Evolutionary conservation across 2,329 filamentous ascomycete genomes (phyloP), one percentile per base, ranked within the genome.

Genomic region (Sclerotinia glacialis): DNA sequence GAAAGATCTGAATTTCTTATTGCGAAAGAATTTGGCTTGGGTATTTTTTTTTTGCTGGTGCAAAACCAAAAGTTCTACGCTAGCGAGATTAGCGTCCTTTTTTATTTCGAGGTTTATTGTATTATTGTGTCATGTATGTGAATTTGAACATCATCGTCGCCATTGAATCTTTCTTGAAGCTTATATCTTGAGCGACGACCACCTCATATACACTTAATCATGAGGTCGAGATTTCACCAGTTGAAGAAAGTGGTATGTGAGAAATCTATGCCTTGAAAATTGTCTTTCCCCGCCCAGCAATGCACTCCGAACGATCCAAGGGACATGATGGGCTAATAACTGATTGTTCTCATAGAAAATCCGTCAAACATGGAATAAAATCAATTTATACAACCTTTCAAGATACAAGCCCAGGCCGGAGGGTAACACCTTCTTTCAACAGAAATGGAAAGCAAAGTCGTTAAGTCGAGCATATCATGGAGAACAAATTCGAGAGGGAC

Each of bases 351-450:
- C 77, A 23, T 28, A 98, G 93, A 96, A 92, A 90, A 78, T 97
- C 78, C 90, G 94, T 75, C 91, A 95, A 83, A 92, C 93, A 82
- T 97, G 94, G 95, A 96, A 92, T 83, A 96, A 97, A 82, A 93
- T 92, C 83, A 97, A 96, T 77, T 84, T 99, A 70, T 99, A 91
- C 86, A 97, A 97, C 80, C 81, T 99, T 71, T 80, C 82, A 61
- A 84, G 85, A 72, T 75, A 85, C 44, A 79, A 74, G 53, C 75
- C 78, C 2, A 85, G 83, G 69, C 74, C 76, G 42, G 75, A 71
- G 26, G 74, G 72, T 61, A 79, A 80, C 69, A 97, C 93, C 54
- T 96, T 95, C 81, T 99, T 96, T 85, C 94, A 98, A 83, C 94
- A 98, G 80, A 99, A 99, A 89, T 99, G 94, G 94, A 79, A 80